These are phyloP conservation scores for Bocquillonia castaneifolia DNA, from an alignment of 441 rosid genomes.

Conservation along the genomic window DNA sequence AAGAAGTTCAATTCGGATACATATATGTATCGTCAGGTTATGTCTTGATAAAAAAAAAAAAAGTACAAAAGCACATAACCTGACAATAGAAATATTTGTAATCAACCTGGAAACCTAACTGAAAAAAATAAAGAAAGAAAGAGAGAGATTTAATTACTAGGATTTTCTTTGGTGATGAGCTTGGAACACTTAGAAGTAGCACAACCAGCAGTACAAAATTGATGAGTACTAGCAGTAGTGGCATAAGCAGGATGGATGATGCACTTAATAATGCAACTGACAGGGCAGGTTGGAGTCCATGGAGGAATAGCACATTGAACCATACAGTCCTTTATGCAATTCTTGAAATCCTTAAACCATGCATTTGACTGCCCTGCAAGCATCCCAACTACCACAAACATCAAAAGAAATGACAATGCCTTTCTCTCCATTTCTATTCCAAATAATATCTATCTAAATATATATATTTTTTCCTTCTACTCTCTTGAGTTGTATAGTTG, in stretches of 20 bases:
- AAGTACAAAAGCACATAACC: neutral
- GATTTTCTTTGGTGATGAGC: neutral
- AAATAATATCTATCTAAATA: too few species aligned
- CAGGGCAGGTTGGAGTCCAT: neutral
- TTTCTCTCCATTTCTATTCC: neutral
- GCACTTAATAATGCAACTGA: neutral
- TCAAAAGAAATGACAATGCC: neutral
- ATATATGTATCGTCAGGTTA: too few species aligned
- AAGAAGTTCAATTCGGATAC: neutral
- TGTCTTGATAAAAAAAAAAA: too few species aligned
- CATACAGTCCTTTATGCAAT: neutral
- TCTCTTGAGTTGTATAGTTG: too few species aligned
- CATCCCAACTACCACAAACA: neutral
- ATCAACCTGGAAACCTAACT: too few species aligned
- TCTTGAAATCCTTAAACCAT: neutral
- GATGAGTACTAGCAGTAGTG: neutral
- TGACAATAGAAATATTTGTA: too few species aligned
- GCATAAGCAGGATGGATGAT: neutral
- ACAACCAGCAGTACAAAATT: slow-evolving; percentile 8
- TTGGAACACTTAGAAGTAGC: slow-evolving; percentile 14
- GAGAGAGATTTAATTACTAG: neutral
- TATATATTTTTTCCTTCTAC: too few species aligned
- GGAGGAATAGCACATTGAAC: neutral
- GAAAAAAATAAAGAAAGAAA: neutral
- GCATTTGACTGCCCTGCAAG: neutral